Base-by-base conservation (phyloP, 345 rosid species). In the Iberis pinnata region DNA sequence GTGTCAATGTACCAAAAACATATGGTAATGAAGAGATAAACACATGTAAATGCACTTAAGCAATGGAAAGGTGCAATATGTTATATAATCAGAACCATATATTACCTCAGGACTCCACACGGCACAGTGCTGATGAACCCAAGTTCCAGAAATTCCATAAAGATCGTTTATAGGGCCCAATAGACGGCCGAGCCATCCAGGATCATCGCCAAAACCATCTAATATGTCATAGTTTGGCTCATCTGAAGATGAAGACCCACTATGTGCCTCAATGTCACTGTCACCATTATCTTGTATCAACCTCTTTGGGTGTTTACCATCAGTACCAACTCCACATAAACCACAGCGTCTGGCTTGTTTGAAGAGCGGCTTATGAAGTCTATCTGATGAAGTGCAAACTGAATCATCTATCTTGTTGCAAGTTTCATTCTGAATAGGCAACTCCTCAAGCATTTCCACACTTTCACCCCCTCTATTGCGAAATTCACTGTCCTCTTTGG, bases 51-150 rank as follows among this genome's bases (percentile, higher is more conserved):
- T 67, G 40, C 43, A 67, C 42, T 19, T 24, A 13, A 48, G 63
- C 27, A 42, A 31, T 47, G 27, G 43, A 47, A 47, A 52, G 48
- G 36, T 17, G 49, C 32, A 9, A 11, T 40, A 9, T 39, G 46
- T 25, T 47, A 43, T 46, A 35, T 26, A 29, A 36, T 40, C 49
- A 58, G 56, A 49, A 54, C 20, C 51, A 68, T 19, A 27, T 52
- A 27, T 46, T 61, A 87, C 98, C 98, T 90, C 98, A 8, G 98
- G 98, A 79, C 98, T 90, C 96, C 96, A 90, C 24, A 90, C 96
- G 13, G 98, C 96, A 63, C 98, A 90, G 38, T 82, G 76, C 75
- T 84, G 98, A 76, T 87, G 98, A 76, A 87, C 98, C 98, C 98
- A 90, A 35, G 83, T 90, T 71, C 96, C 81, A 71, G 98, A 89